Base-by-base conservation (phyloP, 2,329 filamentous ascomycete genomes). In the Aspergillus sergii region DNA sequence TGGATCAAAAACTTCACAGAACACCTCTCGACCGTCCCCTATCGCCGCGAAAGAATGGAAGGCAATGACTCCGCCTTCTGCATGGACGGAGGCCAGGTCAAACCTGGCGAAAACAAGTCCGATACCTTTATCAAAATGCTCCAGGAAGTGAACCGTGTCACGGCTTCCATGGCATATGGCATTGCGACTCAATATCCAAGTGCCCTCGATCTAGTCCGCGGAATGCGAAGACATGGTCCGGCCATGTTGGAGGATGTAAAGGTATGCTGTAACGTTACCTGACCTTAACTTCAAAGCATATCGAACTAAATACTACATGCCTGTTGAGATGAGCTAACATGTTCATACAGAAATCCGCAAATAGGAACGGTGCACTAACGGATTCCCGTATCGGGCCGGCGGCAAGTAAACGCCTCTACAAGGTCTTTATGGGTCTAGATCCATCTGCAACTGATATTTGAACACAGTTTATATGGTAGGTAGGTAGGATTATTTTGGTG, bases 11-110 rank as follows among this genome's bases (percentile, higher is more conserved):
- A 85, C 39, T 92, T 94, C 70, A 94, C 92, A 0, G 89, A 93
- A 71, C 89, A 94, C 73, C 88, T 94, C 56, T 91, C 90, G 9
- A 91, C 89, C 1, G 87, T 91, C 26, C 91, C 91, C 0, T 94
- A 94, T 75, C 86, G 87, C 16, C 74, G 71, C 8, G 78, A 82
- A 60, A 74, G 78, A 36, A 79, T 81, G 59, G 82, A 84, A 1
- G 72, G 80, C 2, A 88, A 81, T 19, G 76, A 81, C 68, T 75
- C 79, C 4, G 77, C 85, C 0, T 94, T 94, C 74, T 94, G 91
- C 77, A 93, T 94, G 89, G 91, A 92, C 59, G 81, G 83, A 0
- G 91, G 91, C 0, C 91, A 94, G 76, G 89, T 94, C 48, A 87
- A 86, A 60, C 86, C 88, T 0, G 91, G 91, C 32, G 86, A 90